These are phyloP conservation scores for Monosporozyma solicola DNA, from an alignment of 805 yeast species.

Conservation along the genomic window DNA sequence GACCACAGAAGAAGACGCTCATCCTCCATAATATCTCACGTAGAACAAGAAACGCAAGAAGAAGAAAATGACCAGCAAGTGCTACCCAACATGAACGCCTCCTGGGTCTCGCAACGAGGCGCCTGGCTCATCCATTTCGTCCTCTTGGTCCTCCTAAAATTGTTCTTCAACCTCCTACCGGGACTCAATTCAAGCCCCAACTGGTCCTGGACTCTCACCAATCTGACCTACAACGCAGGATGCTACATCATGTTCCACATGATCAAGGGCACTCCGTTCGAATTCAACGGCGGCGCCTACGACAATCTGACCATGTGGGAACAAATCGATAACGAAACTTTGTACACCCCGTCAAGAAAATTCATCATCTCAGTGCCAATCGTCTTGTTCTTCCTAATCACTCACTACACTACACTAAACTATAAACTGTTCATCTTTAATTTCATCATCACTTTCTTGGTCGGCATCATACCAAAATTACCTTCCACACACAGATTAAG, in stretches of 20 bases:
- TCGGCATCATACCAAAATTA: constrained; percentile 86
- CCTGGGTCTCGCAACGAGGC: constrained; percentile 93
- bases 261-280: constrained; percentile 95
- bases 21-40: constrained; percentile 82
- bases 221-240: constrained; percentile 81
- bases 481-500: constrained; percentile 76
- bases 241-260: constrained; percentile 94
- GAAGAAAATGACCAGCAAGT: constrained; percentile 86
- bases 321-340: constrained; percentile 89
- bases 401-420: constrained; percentile 86
- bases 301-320: constrained; percentile 98
- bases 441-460: constrained; percentile 60
- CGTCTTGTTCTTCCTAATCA: constrained; percentile 70
- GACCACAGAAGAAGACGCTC: constrained; percentile 60
- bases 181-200: constrained; percentile 56
- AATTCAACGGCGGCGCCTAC: constrained; percentile 92
- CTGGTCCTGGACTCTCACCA: constrained; percentile 90
- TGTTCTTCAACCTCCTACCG: constrained; percentile 72
- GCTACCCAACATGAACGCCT: constrained; percentile 84
- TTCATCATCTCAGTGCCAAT: constrained; percentile 91
- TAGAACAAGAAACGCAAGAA: constrained; percentile 86
- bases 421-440: constrained; percentile 69
- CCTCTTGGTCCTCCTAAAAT: constrained; percentile 61
- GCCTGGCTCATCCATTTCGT: constrained; percentile 94
- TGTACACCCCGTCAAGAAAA: constrained; percentile 93